Percentiles rank a stretch among this genome's conserved stretches.
Conservation (phyloP, 2,329 filamentous ascomycete genomes). For the Fusarium proliferatum region DNA sequence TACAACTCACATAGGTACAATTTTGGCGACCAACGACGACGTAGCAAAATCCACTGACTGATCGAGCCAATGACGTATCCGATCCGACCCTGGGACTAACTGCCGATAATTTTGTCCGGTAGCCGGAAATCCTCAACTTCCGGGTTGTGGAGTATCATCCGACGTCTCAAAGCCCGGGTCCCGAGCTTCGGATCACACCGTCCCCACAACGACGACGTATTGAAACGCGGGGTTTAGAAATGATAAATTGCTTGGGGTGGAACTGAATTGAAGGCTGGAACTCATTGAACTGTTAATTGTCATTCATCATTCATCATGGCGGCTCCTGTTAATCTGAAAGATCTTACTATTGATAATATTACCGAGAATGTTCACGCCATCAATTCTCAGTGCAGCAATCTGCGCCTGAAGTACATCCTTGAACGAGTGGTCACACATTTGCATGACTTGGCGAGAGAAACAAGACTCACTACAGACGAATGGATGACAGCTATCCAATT, state of each 20-base stretch:
- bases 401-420: slow-evolving; percentile 74
- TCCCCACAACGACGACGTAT: background rate
- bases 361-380: slow-evolving; percentile 77
- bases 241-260: background rate
- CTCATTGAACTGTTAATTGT: background rate
- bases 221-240: slow-evolving; percentile 2
- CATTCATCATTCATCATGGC: background rate
- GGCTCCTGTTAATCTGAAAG: slow-evolving; percentile 42
- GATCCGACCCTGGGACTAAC: background rate
- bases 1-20: background rate
- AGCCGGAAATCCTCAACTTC: background rate
- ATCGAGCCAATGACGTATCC: background rate
- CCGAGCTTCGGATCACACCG: background rate
- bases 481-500: slow-evolving; percentile 79
- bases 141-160: background rate
- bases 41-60: background rate
- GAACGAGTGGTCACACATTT: slow-evolving; percentile 77
- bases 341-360: slow-evolving; percentile 79
- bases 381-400: slow-evolving; percentile 73
- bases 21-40: background rate
- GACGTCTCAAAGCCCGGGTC: background rate
- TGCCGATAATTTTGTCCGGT: background rate
- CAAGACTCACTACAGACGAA: slow-evolving; percentile 75
- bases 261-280: background rate
- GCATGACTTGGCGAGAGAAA: slow-evolving; percentile 82